Percentiles rank a stretch among this genome's conserved stretches.
Conservation (phyloP, 768 basidiomycete species). For the Hortiboletus flavorubellus region DNA sequence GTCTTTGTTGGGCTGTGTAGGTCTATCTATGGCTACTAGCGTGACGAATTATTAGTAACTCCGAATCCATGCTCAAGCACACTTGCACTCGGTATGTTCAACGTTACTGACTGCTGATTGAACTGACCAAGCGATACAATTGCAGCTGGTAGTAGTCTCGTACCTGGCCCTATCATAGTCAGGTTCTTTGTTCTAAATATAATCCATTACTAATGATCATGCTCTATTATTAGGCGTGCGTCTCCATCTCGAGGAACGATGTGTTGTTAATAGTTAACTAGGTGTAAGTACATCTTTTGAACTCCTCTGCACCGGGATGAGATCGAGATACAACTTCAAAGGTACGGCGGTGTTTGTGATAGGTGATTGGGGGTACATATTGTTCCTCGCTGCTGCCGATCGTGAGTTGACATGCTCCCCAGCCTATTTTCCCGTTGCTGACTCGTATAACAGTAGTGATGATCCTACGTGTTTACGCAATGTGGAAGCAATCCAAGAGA, state of each 20-base stretch:
- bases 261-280: background rate
- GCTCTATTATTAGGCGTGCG: conserved; percentile 3
- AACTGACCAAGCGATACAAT: background rate
- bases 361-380: no score
- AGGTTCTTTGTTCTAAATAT: background rate
- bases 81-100: background rate
- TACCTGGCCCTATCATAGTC: background rate
- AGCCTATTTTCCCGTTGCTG: no score
- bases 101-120: background rate
- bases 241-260: background rate
- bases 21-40: no score
- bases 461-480: no score
- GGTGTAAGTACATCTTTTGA: conserved; percentile 8
- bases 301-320: background rate
- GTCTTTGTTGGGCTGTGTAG: no score
- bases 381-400: no score
- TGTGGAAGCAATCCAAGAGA: no score
- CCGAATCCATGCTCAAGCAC: background rate
- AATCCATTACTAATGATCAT: background rate
- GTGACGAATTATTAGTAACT: background rate
- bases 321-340: background rate
- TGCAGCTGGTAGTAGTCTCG: background rate
- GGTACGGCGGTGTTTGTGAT: background rate
- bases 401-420: no score
- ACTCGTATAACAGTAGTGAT: no score